Evolutionary conservation across 768 basidiomycete genomes (phyloP).

Genomic region (Pleurotus giganteus): DNA sequence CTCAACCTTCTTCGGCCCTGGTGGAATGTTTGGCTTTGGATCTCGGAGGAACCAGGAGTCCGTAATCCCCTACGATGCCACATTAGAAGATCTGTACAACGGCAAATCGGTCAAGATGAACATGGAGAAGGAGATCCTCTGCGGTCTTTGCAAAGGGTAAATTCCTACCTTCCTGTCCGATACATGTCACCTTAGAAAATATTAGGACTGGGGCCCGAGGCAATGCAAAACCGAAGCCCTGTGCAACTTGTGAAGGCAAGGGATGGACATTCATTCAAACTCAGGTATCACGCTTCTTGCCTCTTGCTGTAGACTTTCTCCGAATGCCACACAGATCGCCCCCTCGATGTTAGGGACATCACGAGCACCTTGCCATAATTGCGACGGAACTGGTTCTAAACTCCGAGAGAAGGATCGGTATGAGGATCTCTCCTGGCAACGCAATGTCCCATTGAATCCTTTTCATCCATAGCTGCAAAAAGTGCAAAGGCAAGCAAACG

Average conservation of each 20-base stretch:
- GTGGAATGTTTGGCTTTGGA: constrained; percentile 53
- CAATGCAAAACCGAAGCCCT: constrained; percentile 81
- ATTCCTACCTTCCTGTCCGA: constrained; percentile 14
- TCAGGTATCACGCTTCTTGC: constrained; percentile 34
- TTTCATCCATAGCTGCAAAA: constrained; percentile 71
- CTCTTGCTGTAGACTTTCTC: constrained; percentile 1
- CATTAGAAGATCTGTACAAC: constrained; percentile 89
- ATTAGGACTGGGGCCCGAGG: constrained; percentile 78
- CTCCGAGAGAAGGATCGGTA: constrained; percentile 84
- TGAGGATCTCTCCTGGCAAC: constrained; percentile 16
- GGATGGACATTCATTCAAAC: constrained; percentile 67
- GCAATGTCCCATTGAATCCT: constrained; percentile 8
- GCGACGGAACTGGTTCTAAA: constrained; percentile 66
- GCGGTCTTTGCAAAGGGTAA: constrained; percentile 79
- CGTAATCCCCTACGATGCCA: constrained; percentile 77
- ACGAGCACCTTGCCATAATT: constrained; percentile 63
- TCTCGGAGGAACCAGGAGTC: constrained; percentile 68
- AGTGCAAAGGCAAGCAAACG: constrained; percentile 86
- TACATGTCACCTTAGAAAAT: constrained; percentile 8
- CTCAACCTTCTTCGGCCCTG: constrained; percentile 66
- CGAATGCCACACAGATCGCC: constrained; percentile 30
- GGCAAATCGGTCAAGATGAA: constrained; percentile 88
- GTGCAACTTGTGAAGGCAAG: constrained; percentile 79
- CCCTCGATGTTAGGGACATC: constrained; percentile 48
- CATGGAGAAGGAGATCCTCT: constrained; percentile 83